These are phyloP conservation scores for Neurospora hispaniola DNA, from an alignment of 495 filamentous ascomycete genomes.

Conservation along the genomic window DNA sequence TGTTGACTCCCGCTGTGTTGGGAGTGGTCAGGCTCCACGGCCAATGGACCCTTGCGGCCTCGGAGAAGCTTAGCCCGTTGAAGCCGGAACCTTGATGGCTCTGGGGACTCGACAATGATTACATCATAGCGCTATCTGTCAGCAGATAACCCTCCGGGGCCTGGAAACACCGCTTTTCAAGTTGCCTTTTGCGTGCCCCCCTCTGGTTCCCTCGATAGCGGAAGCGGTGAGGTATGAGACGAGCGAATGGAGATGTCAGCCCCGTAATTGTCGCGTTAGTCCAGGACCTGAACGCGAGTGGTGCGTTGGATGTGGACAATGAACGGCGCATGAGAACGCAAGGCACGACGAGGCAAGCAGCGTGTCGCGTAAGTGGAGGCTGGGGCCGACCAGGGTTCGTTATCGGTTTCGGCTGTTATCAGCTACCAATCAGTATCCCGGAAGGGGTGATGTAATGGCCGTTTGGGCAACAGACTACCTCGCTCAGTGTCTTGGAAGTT, in stretches of 20 bases:
- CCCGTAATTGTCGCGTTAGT: background rate
- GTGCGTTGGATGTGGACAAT: background rate
- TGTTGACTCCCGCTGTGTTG: background rate
- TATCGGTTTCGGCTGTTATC: background rate
- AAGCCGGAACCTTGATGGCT: background rate
- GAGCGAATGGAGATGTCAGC: background rate
- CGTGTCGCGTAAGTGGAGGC: background rate
- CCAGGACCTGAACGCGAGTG: background rate
- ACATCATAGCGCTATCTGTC: background rate
- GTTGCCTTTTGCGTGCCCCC: background rate
- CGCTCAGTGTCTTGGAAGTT: background rate
- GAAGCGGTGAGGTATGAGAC: background rate
- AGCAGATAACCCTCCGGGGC: background rate
- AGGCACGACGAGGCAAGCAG: background rate
- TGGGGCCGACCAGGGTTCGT: background rate
- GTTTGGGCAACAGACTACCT: background rate
- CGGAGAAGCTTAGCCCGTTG: background rate
- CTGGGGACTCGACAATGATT: background rate
- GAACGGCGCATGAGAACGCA: background rate
- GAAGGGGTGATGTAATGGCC: background rate
- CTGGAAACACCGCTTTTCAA: background rate
- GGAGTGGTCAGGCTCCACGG: background rate
- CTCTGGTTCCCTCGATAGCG: background rate
- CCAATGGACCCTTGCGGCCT: background rate
- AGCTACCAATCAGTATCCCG: background rate